Conservation (phyloP, 192 early-diverging fungal species). For the Coemansia sp. region DNA sequence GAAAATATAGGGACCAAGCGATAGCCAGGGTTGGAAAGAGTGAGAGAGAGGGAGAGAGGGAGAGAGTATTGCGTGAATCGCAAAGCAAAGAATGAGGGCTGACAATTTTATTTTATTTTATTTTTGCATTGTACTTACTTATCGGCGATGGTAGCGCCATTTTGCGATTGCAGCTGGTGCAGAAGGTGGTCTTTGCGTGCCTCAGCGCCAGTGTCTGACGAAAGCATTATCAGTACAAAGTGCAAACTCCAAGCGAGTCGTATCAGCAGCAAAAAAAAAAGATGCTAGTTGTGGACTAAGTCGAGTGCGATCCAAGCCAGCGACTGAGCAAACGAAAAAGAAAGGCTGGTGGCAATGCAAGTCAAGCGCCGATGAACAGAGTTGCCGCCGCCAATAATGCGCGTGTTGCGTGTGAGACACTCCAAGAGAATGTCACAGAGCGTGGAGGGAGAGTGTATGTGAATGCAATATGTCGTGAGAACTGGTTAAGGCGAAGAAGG, state of each 20-base stretch:
- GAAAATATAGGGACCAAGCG: too few relatives aligned
- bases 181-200: not conserved
- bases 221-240: constrained; percentile 14
- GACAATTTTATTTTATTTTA: too few relatives aligned
- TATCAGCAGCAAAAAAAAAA: too few relatives aligned
- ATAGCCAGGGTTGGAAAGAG: too few relatives aligned
- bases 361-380: not conserved
- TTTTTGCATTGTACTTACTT: constrained; percentile 27
- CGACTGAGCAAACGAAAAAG: too few relatives aligned
- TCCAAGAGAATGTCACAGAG: not conserved
- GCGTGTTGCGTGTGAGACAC: not conserved
- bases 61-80: not conserved
- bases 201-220: constrained; percentile 14
- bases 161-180: constrained; percentile 6
- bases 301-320: not conserved
- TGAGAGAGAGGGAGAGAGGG: too few relatives aligned
- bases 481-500: too few relatives aligned
- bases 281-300: not conserved
- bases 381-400: not conserved
- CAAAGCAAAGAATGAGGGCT: not conserved
- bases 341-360: too few relatives aligned
- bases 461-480: not conserved
- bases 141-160: not conserved
- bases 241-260: not conserved
- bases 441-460: not conserved